Percentiles rank a stretch among this genome's conserved stretches.
These are phyloP conservation scores for Hydnum rufescens DNA, from an alignment of 768 basidiomycete genomes.

Conservation along the genomic window DNA sequence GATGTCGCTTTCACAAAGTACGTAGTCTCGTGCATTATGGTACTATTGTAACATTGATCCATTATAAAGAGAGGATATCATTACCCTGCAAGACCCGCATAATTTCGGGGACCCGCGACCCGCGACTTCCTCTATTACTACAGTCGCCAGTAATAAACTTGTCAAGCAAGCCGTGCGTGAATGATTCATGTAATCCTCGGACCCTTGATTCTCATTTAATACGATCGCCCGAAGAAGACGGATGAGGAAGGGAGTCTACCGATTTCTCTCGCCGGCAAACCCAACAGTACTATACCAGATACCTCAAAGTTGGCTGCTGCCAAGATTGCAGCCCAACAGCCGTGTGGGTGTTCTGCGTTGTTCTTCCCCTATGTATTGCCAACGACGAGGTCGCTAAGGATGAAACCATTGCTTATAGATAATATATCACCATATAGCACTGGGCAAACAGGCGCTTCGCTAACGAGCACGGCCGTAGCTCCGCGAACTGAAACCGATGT, in stretches of 20 bases:
- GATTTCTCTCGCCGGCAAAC: no score
- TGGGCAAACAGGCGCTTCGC: constrained; percentile 75
- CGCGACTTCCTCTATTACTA: constrained; percentile 17
- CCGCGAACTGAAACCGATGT: constrained; percentile 52
- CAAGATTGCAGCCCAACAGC: background rate
- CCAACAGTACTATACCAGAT: no score
- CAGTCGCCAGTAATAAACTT: background rate
- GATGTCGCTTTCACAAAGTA: constrained; percentile 77
- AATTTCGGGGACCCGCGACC: constrained; percentile 21
- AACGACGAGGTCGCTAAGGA: no score
- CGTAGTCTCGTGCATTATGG: constrained; percentile 9
- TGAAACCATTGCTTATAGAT: constrained; percentile 38
- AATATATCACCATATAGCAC: constrained; percentile 82
- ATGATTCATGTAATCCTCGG: no score
- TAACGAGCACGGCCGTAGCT: constrained; percentile 84
- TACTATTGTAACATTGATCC: background rate
- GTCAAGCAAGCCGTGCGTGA: background rate
- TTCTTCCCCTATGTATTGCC: background rate
- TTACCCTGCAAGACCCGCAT: constrained; percentile 87
- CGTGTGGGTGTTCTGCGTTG: background rate
- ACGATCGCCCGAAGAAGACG: no score
- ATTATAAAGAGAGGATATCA: constrained; percentile 51
- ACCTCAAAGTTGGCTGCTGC: background rate
- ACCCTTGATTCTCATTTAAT: no score
- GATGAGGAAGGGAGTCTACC: no score